Percentiles rank a stretch among this genome's conserved stretches.
Conservation (phyloP, 345 rosid genomes). For the Cardamine resedifolia region DNA sequence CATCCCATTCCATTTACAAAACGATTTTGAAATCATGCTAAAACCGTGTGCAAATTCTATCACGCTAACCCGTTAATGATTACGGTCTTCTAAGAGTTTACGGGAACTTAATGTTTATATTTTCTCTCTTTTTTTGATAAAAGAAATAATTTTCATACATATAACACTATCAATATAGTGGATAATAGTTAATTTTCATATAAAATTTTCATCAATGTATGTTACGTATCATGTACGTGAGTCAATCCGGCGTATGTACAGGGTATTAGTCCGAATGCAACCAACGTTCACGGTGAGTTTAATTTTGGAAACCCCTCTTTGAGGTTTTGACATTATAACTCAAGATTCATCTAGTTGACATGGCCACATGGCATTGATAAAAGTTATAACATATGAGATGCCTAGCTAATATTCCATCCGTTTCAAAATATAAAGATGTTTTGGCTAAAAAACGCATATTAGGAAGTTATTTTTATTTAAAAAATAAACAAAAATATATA, state of each 20-base stretch:
- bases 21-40: not conserved
- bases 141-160: not conserved
- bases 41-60: not conserved
- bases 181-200: not conserved
- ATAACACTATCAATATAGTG: not conserved
- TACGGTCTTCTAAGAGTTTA: not conserved
- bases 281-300: not conserved
- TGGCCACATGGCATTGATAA: not conserved
- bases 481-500: too few species aligned
- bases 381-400: not conserved
- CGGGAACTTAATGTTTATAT: not conserved
- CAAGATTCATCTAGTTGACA: not conserved
- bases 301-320: not conserved
- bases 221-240: not conserved
- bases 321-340: not conserved
- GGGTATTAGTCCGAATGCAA: not conserved
- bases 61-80: not conserved
- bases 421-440: too few species aligned
- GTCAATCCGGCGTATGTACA: not conserved
- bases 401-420: too few species aligned
- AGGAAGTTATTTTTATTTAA: too few species aligned
- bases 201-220: too few species aligned
- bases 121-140: not conserved
- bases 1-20: not conserved
- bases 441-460: too few species aligned